A percentile compares a stretch with the other conserved stretches of the same genome.
Evolutionary conservation across 1,284 basidiomycete genomes (phyloP).

Genomic region (Uromyces viciae-fabae): DNA sequence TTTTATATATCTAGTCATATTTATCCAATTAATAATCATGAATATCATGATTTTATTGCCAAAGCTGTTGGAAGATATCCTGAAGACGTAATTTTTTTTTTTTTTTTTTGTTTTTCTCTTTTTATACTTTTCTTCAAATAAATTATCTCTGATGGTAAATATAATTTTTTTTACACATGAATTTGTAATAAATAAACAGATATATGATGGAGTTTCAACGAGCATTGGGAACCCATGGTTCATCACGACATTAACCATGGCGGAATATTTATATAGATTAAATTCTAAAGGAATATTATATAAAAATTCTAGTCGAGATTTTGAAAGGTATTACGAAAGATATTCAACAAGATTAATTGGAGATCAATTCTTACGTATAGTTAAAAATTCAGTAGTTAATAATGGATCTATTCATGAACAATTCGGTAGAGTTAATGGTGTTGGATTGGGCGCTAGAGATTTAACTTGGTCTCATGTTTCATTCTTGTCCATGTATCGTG

Average conservation of each 20-base stretch:
- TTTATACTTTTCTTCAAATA: not conserved
- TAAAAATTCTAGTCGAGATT: not conserved
- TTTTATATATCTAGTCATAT: not conserved
- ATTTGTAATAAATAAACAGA: not conserved
- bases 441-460: slow-evolving; percentile 49
- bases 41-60: slow-evolving; percentile 4
- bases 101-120: not conserved
- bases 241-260: slow-evolving; percentile 47
- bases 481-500: slow-evolving; percentile 45
- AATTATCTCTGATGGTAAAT: not conserved
- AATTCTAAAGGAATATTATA: not conserved
- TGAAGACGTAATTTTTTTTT: slow-evolving; percentile 43
- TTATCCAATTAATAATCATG: slow-evolving; percentile 29
- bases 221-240: slow-evolving; percentile 48
- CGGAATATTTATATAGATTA: slow-evolving; percentile 46
- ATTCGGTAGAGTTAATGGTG: slow-evolving; percentile 49
- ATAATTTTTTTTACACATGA: not conserved
- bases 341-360: not conserved
- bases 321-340: not conserved
- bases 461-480: slow-evolving; percentile 51
- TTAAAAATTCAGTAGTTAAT: not conserved
- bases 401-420: slow-evolving; percentile 51
- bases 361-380: slow-evolving; percentile 18
- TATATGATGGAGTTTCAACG: slow-evolving; percentile 47
- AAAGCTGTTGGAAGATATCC: slow-evolving; percentile 47